These are phyloP conservation scores for Tylopilus vinaceipallidus DNA, from an alignment of 768 basidiomycete genomes.

Conservation along the genomic window DNA sequence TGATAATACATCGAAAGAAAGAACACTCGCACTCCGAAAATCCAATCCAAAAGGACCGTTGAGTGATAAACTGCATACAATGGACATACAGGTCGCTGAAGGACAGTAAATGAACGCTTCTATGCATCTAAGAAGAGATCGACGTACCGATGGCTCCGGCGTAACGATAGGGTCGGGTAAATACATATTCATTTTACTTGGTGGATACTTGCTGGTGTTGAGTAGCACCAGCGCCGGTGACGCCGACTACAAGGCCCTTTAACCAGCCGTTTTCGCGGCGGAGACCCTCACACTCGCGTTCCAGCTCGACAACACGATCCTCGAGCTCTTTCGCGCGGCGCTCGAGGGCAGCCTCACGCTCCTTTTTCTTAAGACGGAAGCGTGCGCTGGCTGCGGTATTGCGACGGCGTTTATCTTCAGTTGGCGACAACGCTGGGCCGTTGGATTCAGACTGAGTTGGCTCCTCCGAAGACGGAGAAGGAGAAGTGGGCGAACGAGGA, in stretches of 20 bases:
- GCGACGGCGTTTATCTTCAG: slow-evolving; percentile 90
- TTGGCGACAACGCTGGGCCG: slow-evolving; percentile 40
- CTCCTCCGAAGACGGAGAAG: slow-evolving; percentile 30
- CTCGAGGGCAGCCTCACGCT: slow-evolving; percentile 88
- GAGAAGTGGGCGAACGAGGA: slow-evolving; percentile 27
- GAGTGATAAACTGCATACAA: background rate
- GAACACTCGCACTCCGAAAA: background rate
- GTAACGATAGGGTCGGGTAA: background rate
- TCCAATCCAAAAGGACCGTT: too few species aligned
- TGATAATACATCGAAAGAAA: slow-evolving; percentile 22
- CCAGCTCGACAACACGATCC: slow-evolving; percentile 72
- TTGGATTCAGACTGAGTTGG: slow-evolving; percentile 11
- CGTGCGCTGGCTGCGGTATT: slow-evolving; percentile 93
- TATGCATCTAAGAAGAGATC: background rate
- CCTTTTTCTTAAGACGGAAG: slow-evolving; percentile 95
- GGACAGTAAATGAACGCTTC: background rate
- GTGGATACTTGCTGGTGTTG: slow-evolving; percentile 26
- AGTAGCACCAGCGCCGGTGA: slow-evolving; percentile 64
- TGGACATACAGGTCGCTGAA: background rate
- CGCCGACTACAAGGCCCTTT: slow-evolving; percentile 85
- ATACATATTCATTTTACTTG: slow-evolving; percentile 13
- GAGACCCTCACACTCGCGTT: slow-evolving; percentile 87
- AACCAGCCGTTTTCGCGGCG: slow-evolving; percentile 91
- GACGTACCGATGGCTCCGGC: slow-evolving; percentile 8
- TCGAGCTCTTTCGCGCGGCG: slow-evolving; percentile 83